Evolutionary conservation across 2,329 filamentous ascomycete genomes (phyloP), one percentile per base, ranked within the genome.

Genomic region (Neocucurbitaria cava): DNA sequence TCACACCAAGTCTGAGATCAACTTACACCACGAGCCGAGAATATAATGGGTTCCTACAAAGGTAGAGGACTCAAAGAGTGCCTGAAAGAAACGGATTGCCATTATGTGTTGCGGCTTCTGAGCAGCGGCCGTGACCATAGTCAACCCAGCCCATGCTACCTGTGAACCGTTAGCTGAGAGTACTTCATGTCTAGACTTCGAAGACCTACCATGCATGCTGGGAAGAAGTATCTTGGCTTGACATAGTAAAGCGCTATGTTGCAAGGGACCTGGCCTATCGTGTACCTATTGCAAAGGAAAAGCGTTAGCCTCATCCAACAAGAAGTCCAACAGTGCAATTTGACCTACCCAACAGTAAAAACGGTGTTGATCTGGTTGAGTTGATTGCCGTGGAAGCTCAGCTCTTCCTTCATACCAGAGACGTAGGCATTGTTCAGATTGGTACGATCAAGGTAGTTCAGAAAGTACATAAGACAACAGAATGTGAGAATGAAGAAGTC

Each of bases 401-500:
- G 57, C 45, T 78, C 75, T 58, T 78, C 76, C 54, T 72, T 71
- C 76, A 79, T 79, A 5, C 77, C 76, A 42, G 70, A 71, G 11
- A 79, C 73, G 48, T 76, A 79, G 8, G 77, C 77, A 63, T 79
- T 79, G 53, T 74, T 76, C 30, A 78, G 66, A 45, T 78, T 78
- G 11, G 73, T 74, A 18, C 75, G 68, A 49, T 78, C 76, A 6
- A 50, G 17, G 50, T 73, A 59, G 38, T 68, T 65, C 10, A 72
- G 35, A 36, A 74, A 76, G 51, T 73, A 77, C 68, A 74, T 76
- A 8, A 88, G 65, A 64, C 85, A 88, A 70, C 85, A 87, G 64
- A 87, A 87, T 0, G 83, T 85, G 40, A 88, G 70, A 61, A 87
- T 87, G 73, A 87, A 87, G 63, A 87, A 87, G 66, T 87, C 85